Evolutionary conservation across 345 rosid genomes (phyloP), one percentile per base, ranked within the genome.

Genomic region (Kandelia obovata): DNA sequence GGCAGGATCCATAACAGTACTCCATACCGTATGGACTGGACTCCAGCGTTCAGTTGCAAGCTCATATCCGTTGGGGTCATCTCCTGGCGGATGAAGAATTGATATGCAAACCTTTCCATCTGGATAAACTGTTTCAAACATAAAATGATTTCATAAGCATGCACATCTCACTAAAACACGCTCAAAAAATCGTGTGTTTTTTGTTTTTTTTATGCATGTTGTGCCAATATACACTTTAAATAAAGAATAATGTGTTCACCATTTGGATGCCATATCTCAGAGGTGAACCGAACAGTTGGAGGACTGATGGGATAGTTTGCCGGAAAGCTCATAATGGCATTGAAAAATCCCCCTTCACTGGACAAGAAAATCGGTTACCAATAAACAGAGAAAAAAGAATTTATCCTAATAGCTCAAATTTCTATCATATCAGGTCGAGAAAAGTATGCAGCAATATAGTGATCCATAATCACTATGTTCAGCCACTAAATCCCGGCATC

Each of bases 11-110:
- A 64, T 46, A 30, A 46, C 30, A 46, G 63, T 11, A 49, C 52
- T n/a, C 61, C 77, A 37, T 79, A 92, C 96, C 62, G 98, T 92
- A 67, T 92, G 98, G 8, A 90, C 84, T 21, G 98, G 95, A 17
- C 60, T 84, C 96, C 98, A 87, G 62, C 96, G 98, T 71, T 92
- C 96, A 7, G 77, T 78, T 30, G 98, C 92, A 69, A 88, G 95
- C 83, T 90, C 98, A 46, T 92, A 92, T n/a, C 98, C 98, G 79
- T 79, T 86, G 32, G 98, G 98, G 70, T 90, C 98, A n/a, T 90
- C 98, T 59, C 96, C 96, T 56, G 95, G 95, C 49, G 95, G 92
- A 77, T 92, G 98, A 71, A 90, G 95, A 77, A 90, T 92, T 11
- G 98, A 92, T 70, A 92, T 90, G 81, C 95, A 88, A 69, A 92